Evolutionary conservation across 805 yeast genomes (phyloP).

Genomic region (Saccharomycopsis sp.): DNA sequence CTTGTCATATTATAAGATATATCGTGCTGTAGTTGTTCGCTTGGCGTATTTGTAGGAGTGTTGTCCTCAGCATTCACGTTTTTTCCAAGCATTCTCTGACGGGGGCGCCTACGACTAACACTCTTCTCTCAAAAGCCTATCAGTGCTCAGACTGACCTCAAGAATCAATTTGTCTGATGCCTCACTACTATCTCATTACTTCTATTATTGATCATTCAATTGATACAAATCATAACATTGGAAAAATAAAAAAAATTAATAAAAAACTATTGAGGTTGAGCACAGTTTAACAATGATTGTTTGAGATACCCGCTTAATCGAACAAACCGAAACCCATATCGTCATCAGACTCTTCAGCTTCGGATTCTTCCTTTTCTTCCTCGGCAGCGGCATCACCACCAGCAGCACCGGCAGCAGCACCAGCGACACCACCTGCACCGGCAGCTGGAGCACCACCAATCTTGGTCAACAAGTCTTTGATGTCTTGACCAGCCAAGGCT

Average conservation of each 20-base stretch:
- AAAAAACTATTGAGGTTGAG: neutral
- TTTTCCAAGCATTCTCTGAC: too few relatives aligned
- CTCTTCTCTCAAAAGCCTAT: too few relatives aligned
- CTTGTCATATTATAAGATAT: too few relatives aligned
- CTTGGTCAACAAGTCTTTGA: conserved; percentile 68
- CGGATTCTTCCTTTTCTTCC: conserved; percentile 47
- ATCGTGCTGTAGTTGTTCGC: too few relatives aligned
- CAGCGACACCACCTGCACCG: conserved; percentile 61
- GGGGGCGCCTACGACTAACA: too few relatives aligned
- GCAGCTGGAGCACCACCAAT: conserved; percentile 67
- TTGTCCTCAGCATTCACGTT: too few relatives aligned
- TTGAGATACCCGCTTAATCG: conserved; percentile 61
- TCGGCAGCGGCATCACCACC: conserved; percentile 59
- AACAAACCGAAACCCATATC: conserved; percentile 94
- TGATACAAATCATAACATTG: too few relatives aligned
- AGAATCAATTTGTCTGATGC: too few relatives aligned
- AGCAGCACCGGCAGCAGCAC: conserved; percentile 52
- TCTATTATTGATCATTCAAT: too few relatives aligned
- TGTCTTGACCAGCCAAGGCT: conserved; percentile 77
- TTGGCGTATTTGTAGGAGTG: too few relatives aligned
- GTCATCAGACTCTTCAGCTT: conserved; percentile 46
- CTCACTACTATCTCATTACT: too few relatives aligned
- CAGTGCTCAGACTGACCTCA: too few relatives aligned
- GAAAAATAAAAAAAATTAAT: neutral
- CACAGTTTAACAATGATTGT: neutral